Percentiles rank a stretch among this genome's conserved stretches.
Conservation (phyloP, 305 asterid genomes). For the Fraxinus dipetala region DNA sequence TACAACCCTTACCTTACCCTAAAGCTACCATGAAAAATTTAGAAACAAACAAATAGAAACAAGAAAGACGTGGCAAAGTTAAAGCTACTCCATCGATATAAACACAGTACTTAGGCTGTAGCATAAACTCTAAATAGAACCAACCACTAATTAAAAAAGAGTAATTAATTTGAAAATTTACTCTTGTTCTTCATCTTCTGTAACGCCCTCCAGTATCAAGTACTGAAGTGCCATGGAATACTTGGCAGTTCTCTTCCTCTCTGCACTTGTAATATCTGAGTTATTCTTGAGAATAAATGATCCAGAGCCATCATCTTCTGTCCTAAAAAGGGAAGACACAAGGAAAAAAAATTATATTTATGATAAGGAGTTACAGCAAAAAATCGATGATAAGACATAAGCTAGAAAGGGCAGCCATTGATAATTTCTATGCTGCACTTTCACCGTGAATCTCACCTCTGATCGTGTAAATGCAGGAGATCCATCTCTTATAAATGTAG, state of each 20-base stretch:
- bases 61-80: not conserved
- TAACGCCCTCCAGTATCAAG: slow-evolving; percentile 61
- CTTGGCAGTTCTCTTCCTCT: slow-evolving; percentile 44
- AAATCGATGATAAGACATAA: not conserved
- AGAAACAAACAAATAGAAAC: not conserved
- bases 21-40: not conserved
- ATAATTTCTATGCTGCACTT: slow-evolving; percentile 2
- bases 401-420: not conserved
- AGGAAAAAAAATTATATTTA: not conserved
- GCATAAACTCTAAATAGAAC: not conserved
- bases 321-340: not conserved
- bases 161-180: not conserved
- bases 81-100: not conserved
- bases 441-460: slow-evolving; percentile 36
- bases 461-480: slow-evolving; percentile 63
- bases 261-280: slow-evolving; percentile 26
- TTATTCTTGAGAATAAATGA: slow-evolving; percentile 53
- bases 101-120: not conserved
- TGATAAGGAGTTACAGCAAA: not conserved
- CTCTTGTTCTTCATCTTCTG: slow-evolving; percentile 26
- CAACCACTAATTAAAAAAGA: not conserved
- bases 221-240: slow-evolving; percentile 80
- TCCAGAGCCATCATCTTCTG: slow-evolving; percentile 54
- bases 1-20: not conserved
- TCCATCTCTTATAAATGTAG: slow-evolving; percentile 87